Evolutionary conservation across 2,329 filamentous ascomycete genomes (phyloP), one percentile per base, ranked within the genome.

Genomic region (Calycina herbarum): DNA sequence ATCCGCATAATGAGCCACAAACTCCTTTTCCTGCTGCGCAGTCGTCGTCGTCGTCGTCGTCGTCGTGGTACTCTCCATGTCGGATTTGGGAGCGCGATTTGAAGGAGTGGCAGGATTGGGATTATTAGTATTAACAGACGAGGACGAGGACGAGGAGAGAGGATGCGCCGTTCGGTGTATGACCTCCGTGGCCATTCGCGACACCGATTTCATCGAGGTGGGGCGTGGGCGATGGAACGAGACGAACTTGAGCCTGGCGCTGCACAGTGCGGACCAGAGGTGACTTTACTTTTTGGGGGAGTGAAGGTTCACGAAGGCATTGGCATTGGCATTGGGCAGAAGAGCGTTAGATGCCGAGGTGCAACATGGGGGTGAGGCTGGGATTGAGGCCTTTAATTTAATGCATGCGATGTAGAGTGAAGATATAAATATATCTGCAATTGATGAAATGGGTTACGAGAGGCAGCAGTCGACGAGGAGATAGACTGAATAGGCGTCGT

Each of bases 1-100:
- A 5, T 71, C 67, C 4, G 63, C 57, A 64, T 67, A 74, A 31
- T 70, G 69, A 20, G 73, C 70, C 24, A 75, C 65, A 57, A 74
- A 74, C 17, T 70, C 61, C 66, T 71, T 74, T 62, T 75, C 74
- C 38, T 72, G 65, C 61, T 71, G 65, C 27, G 67, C 64, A n/a
- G 48, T 61, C 15, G 48, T 33, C 35, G 45, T 61, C 35, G 57
- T 61, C 31, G 20, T n/a, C n/a, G n/a, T n/a, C n/a, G n/a, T 57
- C 13, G 31, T 29, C 45, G 56, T 64, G 27, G 20, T 48, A 6
- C 38, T 20, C 45, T 38, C 17, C 15, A 48, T 20, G 38, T 17
- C 8, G 40, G 59, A 45, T 11, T 17, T 24, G 7, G 20, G 40
- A 2, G n/a, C 27, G 45, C 20, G 45, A 6, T 51, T 51, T n/a